phyloP scores from a whole-genome alignment of 495 filamentous ascomycete species.

The Tuber umbilicatum region DNA sequence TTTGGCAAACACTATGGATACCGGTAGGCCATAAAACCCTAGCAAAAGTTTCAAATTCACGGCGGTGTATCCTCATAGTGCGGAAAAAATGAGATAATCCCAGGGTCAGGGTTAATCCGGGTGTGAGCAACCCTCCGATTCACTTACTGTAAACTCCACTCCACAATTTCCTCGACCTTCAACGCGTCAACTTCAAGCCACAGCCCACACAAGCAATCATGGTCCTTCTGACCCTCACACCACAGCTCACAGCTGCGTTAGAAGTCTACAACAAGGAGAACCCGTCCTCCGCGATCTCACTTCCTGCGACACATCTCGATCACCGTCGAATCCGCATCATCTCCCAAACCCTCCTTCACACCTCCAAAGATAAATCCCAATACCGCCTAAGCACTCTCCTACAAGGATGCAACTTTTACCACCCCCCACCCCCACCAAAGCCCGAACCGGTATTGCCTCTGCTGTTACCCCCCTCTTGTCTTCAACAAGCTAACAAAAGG shows the following conservation, averaged over 20 bases:
- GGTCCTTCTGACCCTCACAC: constrained; percentile 14
- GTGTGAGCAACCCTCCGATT: background rate
- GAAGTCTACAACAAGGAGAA: constrained; percentile 14
- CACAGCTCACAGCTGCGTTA: constrained; percentile 11
- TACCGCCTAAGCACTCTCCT: constrained; percentile 48
- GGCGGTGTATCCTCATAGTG: background rate
- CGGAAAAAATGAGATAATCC: background rate
- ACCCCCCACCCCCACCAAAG: constrained; percentile 69
- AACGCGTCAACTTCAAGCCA: background rate
- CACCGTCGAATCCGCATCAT: constrained; percentile 15
- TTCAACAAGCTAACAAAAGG: constrained; percentile 28
- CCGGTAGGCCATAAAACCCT: background rate
- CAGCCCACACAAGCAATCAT: constrained; percentile 8
- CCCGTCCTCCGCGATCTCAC: constrained; percentile 1
- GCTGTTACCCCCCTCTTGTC: constrained; percentile 3
- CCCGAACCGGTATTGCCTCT: constrained; percentile 61
- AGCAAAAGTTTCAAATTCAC: background rate
- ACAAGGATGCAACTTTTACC: constrained; percentile 63
- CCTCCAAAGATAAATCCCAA: constrained; percentile 47
- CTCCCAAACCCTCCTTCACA: constrained; percentile 22
- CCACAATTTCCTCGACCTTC: background rate
- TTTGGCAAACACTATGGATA: background rate
- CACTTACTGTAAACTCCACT: background rate
- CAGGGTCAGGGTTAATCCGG: background rate
- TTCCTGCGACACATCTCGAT: constrained; percentile 1